These are phyloP conservation scores for Pyrus betulifolia DNA, from an alignment of 306 rosid genomes.

Conservation along the genomic window DNA sequence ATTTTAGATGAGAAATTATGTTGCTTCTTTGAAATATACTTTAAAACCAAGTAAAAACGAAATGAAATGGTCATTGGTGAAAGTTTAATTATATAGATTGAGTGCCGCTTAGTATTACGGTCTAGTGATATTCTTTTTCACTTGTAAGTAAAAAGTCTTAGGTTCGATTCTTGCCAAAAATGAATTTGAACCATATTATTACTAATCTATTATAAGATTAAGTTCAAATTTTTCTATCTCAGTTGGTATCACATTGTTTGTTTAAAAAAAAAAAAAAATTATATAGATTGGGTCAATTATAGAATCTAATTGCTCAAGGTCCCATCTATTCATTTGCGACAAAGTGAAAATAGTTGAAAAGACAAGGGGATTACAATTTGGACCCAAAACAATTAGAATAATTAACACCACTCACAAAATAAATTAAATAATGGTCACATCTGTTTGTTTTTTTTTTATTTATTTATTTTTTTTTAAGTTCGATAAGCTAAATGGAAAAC, in stretches of 20 bases:
- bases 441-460: not conserved
- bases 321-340: not conserved
- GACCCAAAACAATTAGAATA: not conserved
- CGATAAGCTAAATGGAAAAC: not conserved
- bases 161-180: too few species aligned
- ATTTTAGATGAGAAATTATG: too few species aligned
- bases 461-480: not conserved
- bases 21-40: too few species aligned
- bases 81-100: not conserved
- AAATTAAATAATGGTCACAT: not conserved
- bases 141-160: too few species aligned
- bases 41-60: too few species aligned
- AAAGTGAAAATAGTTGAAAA: not conserved
- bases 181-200: not conserved
- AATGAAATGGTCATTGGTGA: not conserved
- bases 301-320: not conserved
- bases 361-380: not conserved
- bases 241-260: too few species aligned
- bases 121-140: too few species aligned
- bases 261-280: too few species aligned
- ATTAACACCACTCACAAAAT: not conserved
- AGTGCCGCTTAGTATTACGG: too few species aligned
- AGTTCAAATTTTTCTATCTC: rapidly evolving
- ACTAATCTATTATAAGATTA: too few species aligned
- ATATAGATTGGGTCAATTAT: not conserved